These are phyloP conservation scores for Apostasia shenzhenica DNA, from an alignment of 106 monocot species.

Conservation along the genomic window DNA sequence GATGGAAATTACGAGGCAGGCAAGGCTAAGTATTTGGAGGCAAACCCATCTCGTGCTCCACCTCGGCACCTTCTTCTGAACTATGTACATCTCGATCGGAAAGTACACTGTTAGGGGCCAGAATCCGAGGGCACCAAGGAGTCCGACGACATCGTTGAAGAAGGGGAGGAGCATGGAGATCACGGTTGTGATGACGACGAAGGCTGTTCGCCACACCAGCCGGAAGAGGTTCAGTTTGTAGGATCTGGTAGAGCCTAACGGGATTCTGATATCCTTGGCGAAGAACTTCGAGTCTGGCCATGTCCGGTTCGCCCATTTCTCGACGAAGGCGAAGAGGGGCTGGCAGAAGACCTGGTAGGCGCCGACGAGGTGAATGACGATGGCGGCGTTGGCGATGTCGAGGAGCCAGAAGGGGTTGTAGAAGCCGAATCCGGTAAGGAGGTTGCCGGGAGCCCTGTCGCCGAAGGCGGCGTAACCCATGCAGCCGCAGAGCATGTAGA, in stretches of 20 bases:
- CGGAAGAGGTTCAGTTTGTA: slow-evolving; percentile 34
- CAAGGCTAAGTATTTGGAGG: slow-evolving; percentile 28
- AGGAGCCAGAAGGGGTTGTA: slow-evolving; percentile 77
- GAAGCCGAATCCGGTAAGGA: slow-evolving; percentile 54
- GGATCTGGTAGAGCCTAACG: neutral
- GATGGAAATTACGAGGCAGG: slow-evolving; percentile 29
- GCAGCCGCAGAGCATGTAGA: slow-evolving; percentile 81
- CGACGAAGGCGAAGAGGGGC: slow-evolving; percentile 68
- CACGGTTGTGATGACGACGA: slow-evolving; percentile 35
- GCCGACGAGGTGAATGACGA: slow-evolving; percentile 64
- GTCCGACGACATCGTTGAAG: slow-evolving; percentile 58
- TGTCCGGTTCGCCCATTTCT: slow-evolving; percentile 33
- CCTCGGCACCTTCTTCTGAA: slow-evolving; percentile 31
- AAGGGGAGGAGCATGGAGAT: slow-evolving; percentile 47
- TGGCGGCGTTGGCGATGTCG: slow-evolving; percentile 61
- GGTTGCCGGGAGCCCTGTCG: slow-evolving; percentile 30
- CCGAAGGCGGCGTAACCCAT: slow-evolving; percentile 89
- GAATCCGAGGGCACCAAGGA: slow-evolving; percentile 44
- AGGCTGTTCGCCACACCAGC: slow-evolving; percentile 28
- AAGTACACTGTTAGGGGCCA: slow-evolving; percentile 54
- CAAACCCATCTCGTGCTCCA: slow-evolving; percentile 43
- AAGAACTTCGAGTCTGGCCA: slow-evolving; percentile 40
- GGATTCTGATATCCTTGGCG: slow-evolving; percentile 19
- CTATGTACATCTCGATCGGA: slow-evolving; percentile 45
- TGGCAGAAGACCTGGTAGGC: slow-evolving; percentile 80